A percentile compares a stretch with the other conserved stretches of the same genome.
These are phyloP conservation scores for Lotus japonicus DNA, from an alignment of 306 rosid genomes.

Conservation along the genomic window DNA sequence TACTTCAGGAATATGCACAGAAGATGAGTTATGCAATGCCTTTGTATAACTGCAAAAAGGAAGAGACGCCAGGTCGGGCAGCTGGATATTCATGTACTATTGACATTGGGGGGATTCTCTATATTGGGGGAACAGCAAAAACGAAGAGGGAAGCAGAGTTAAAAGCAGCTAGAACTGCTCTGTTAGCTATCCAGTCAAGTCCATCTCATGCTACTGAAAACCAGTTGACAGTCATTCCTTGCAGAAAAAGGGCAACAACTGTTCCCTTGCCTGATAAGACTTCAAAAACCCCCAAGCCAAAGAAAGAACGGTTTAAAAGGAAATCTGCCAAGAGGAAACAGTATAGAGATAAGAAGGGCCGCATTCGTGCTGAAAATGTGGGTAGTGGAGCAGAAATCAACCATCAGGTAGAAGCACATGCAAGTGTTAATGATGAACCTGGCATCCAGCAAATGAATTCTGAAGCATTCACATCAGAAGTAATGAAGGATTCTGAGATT, in stretches of 20 bases:
- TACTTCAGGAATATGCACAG: slow-evolving; percentile 97
- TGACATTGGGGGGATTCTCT: slow-evolving; percentile 81
- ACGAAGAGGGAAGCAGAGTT: slow-evolving; percentile 97
- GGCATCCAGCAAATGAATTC: slow-evolving; percentile 9
- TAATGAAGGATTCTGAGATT: slow-evolving; percentile 15
- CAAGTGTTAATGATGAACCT: slow-evolving; percentile 11
- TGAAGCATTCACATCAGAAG: slow-evolving; percentile 15
- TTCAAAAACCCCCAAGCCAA: slow-evolving; percentile 36
- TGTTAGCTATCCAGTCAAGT: slow-evolving; percentile 66
- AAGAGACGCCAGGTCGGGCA: slow-evolving; percentile 43
- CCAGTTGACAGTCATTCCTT: slow-evolving; percentile 71
- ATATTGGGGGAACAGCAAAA: slow-evolving; percentile 74
- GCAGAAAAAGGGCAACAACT: slow-evolving; percentile 42
- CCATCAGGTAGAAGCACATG: slow-evolving; percentile 3
- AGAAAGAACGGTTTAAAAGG: slow-evolving; percentile 49
- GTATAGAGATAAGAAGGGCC: slow-evolving; percentile 18
- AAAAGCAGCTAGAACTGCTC: slow-evolving; percentile 96
- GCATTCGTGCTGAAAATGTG: background rate
- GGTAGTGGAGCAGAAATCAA: slow-evolving; percentile 6
- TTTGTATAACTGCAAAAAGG: slow-evolving; percentile 58
- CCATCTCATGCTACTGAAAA: slow-evolving; percentile 39
- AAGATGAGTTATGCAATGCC: slow-evolving; percentile 97
- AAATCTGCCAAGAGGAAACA: slow-evolving; percentile 36
- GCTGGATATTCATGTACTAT: slow-evolving; percentile 59
- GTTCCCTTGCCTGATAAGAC: slow-evolving; percentile 25